Evolutionary conservation across 78 protist species (phyloP).

Genomic region (Guillardia theta): DNA sequence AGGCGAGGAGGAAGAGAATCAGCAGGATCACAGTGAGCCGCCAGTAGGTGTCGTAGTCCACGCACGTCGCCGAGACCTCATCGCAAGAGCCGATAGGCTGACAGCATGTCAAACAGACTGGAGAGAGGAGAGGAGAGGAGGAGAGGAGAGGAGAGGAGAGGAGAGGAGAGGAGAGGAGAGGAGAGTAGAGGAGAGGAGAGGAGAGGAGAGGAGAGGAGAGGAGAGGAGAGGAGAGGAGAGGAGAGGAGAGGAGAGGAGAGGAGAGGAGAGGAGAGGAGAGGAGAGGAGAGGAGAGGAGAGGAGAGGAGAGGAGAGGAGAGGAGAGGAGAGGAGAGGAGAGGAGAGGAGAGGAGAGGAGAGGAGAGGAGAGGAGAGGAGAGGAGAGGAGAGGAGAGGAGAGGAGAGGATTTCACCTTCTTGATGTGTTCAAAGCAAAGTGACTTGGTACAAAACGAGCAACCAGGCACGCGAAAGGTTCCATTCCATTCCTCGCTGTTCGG

Average conservation of each 20-base stretch:
- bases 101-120: too few relatives aligned
- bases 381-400: neutral
- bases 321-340: too few relatives aligned
- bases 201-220: neutral
- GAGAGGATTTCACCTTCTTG: neutral
- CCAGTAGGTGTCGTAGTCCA: constrained; percentile 36
- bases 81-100: neutral
- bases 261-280: neutral
- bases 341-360: too few relatives aligned
- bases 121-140: neutral
- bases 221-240: neutral
- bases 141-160: neutral
- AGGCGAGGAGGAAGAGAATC: neutral
- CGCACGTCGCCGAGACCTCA: constrained; percentile 29
- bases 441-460: constrained; percentile 12
- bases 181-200: neutral
- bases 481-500: constrained; percentile 29
- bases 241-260: neutral
- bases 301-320: too few relatives aligned
- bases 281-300: neutral
- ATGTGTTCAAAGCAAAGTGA: constrained; percentile 9
- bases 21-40: constrained; percentile 12
- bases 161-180: neutral
- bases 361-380: neutral
- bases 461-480: constrained; percentile 4